Percentiles rank a stretch among this genome's conserved stretches.
Evolutionary conservation across 2,329 filamentous ascomycete genomes (phyloP).

Genomic region (Talaromyces sp.): DNA sequence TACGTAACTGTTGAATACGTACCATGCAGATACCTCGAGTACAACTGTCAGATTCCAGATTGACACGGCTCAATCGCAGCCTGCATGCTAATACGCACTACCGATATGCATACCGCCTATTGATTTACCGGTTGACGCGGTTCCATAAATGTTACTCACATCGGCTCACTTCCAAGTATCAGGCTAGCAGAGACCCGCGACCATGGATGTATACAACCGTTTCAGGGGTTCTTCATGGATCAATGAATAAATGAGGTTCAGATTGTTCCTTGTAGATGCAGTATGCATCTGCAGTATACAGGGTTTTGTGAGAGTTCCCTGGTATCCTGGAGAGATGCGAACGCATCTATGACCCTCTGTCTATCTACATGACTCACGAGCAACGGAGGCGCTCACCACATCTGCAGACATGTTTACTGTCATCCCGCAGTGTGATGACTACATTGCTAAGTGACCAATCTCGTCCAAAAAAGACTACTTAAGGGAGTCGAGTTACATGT

Average conservation of each 20-base stretch:
- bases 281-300: background rate
- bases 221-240: background rate
- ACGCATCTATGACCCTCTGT: background rate
- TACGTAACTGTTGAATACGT: background rate
- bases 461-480: background rate
- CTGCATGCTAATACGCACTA: background rate
- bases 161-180: background rate
- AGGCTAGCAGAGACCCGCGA: background rate
- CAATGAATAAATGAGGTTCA: background rate
- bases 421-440: background rate
- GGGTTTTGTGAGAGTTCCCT: background rate
- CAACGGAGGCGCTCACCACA: background rate
- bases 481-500: background rate
- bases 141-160: background rate
- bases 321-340: background rate
- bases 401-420: background rate
- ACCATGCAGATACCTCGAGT: background rate
- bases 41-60: background rate
- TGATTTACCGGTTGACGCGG: background rate
- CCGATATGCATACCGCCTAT: background rate
- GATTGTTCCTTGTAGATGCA: background rate
- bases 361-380: background rate
- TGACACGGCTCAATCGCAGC: background rate
- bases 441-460: background rate
- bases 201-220: background rate